Evolutionary conservation across 2,329 filamentous ascomycete genomes (phyloP).

Genomic region (Aspergillus fijiensis): DNA sequence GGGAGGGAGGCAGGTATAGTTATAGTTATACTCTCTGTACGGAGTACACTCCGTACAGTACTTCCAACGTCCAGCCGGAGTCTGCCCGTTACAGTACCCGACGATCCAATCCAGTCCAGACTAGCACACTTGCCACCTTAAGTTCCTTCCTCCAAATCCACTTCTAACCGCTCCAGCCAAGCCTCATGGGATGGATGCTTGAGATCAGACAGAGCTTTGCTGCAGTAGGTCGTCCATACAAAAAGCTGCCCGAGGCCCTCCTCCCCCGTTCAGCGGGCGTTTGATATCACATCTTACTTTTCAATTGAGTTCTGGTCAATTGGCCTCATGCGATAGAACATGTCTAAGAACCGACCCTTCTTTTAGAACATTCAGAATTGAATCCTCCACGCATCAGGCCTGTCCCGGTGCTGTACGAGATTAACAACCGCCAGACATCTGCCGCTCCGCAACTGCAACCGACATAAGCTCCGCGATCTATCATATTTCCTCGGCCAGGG

Average conservation of each 20-base stretch:
- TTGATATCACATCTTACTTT: not conserved
- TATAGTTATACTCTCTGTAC: too few species aligned
- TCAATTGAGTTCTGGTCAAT: not conserved
- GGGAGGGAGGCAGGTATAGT: not conserved
- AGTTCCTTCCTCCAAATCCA: constrained; percentile 1
- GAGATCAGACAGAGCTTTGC: constrained; percentile 7
- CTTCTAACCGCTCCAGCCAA: constrained; percentile 5
- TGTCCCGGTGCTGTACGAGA: not conserved
- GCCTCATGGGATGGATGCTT: not conserved
- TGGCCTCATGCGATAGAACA: not conserved
- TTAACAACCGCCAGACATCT: not conserved
- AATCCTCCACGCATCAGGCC: not conserved
- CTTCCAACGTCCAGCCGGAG: too few species aligned
- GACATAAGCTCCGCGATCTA: constrained; percentile 2
- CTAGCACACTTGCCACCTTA: not conserved
- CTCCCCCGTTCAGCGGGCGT: not conserved
- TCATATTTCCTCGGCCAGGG: constrained; percentile 3
- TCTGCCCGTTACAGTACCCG: too few species aligned
- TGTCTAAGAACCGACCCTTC: not conserved
- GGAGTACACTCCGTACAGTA: not conserved
- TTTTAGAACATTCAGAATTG: not conserved
- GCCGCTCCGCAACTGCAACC: not conserved
- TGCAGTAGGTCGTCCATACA: constrained; percentile 3
- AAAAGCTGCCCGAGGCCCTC: not conserved
- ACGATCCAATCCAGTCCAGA: constrained; percentile 1